Evolutionary conservation across 2,329 filamentous ascomycete genomes (phyloP), one percentile per base, ranked within the genome.

Genomic region (Stemphylium lycopersici): DNA sequence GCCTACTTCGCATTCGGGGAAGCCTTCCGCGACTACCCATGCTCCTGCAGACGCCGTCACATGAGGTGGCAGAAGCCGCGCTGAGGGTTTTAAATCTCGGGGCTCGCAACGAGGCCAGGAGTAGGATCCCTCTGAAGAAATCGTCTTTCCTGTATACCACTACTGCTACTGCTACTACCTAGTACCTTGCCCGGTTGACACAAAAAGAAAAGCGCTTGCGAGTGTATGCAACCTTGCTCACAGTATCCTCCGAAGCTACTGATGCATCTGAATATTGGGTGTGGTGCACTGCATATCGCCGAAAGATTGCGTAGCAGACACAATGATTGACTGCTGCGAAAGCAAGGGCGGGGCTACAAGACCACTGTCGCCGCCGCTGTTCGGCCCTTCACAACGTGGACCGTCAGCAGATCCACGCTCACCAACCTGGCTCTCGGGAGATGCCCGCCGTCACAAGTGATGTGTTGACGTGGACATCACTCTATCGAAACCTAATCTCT

Each of bases 231-330:
- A 44, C 41, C 41, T 39, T 48, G 48, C 45, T 40, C 26, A 58
- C 42, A 48, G 55, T 50, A 52, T 58, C 32, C 46, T 60, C 62
- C 61, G 64, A 60, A 58, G 61, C 62, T 65, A 66, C 61, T 60
- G 58, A 56, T 62, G 52, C 58, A 41, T 58, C 44, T 54, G 42
- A 55, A 50, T 52, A 62, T 62, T 63, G 59, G 48, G 48, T 60
- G 49, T 55, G 50, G 37, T 22, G 50, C 58, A 58, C 57, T 50
- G 31, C 41, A 43, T 52, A 53, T 34, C 42, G 41, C 54, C 48
- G 49, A 48, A 32, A 40, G 22, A 38, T 33, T 44, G 41, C 46
- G 46, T 29, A 45, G 39, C 40, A 54, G 42, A 16, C 12, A 22
- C 22, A 32, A 6, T 36, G 34, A 44, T 33, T 44, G 20, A 49